Evolutionary conservation across 305 asterid species (phyloP).

Genomic region (Solanum hybrid): DNA sequence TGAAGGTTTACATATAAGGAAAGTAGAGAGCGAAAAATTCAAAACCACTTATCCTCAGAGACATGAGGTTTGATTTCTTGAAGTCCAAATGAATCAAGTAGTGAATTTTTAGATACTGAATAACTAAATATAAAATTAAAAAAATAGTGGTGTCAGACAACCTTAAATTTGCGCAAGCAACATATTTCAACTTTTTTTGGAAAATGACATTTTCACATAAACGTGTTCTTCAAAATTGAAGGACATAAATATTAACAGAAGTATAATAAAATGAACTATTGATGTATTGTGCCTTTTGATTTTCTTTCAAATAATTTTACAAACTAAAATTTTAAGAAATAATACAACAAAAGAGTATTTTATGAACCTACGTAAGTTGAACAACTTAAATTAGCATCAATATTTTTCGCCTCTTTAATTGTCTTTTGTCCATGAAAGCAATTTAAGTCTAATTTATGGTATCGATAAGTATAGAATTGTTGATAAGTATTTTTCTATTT

Average conservation of each 20-base stretch:
- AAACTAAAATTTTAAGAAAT: not conserved
- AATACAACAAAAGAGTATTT: not conserved
- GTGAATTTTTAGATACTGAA: not conserved
- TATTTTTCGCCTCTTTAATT: no score
- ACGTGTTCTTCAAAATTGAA: not conserved
- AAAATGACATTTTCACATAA: not conserved
- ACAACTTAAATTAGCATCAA: not conserved
- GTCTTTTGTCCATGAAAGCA: no score
- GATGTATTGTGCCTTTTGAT: not conserved
- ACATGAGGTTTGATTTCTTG: not conserved
- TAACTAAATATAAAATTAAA: not conserved
- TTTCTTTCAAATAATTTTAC: not conserved
- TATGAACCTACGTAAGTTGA: not conserved
- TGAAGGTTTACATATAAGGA: fast-evolving
- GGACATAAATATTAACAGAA: no score
- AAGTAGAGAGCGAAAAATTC: fast-evolving
- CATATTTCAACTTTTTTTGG: not conserved
- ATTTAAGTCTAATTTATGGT: no score
- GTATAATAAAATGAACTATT: no score
- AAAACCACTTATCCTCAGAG: not conserved
- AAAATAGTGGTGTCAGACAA: not conserved
- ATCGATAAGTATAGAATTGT: no score
- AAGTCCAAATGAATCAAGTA: not conserved
- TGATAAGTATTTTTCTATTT: no score
- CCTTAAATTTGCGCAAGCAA: not conserved